phyloP scores from a whole-genome alignment of 1,284 basidiomycete species.

The Tetrapyrgos nigripes region DNA sequence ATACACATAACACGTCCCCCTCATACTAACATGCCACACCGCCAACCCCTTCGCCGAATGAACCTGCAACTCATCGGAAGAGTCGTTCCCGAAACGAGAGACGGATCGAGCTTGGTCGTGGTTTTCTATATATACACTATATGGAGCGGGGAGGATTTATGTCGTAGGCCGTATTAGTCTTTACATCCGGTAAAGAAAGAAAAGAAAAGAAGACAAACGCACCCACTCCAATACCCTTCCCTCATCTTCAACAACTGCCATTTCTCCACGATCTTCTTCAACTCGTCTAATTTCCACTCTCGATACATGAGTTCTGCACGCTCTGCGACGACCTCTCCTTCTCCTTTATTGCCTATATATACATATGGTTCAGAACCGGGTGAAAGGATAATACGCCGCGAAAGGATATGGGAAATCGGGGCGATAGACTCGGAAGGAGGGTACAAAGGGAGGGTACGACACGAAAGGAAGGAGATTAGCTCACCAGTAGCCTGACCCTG shows the following conservation, averaged over 20 bases:
- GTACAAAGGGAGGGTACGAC: too few species aligned
- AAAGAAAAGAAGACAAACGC: constrained; percentile 43
- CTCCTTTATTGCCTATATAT: neutral
- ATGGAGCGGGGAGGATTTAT: too few species aligned
- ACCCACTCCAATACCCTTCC: constrained; percentile 66
- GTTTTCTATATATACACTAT: constrained; percentile 68
- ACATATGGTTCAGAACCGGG: too few species aligned
- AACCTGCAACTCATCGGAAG: constrained; percentile 53
- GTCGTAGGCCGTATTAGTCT: constrained; percentile 5
- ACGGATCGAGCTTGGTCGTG: constrained; percentile 71
- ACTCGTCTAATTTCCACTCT: constrained; percentile 60
- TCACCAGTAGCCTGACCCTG: constrained; percentile 30
- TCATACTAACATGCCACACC: constrained; percentile 63
- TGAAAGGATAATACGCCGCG: too few species aligned
- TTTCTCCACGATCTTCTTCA: constrained; percentile 60
- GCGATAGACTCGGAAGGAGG: too few species aligned
- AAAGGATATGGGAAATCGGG: too few species aligned
- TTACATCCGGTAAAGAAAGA: neutral
- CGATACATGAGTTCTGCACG: constrained; percentile 39
- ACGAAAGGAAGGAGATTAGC: too few species aligned
- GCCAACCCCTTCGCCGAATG: constrained; percentile 70
- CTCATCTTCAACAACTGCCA: constrained; percentile 68
- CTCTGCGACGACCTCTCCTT: constrained; percentile 1
- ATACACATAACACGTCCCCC: constrained; percentile 76
- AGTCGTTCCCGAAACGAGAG: constrained; percentile 71